Conservation (phyloP, 352 stramenopile genomes). For the Phytophthora capsici region DNA sequence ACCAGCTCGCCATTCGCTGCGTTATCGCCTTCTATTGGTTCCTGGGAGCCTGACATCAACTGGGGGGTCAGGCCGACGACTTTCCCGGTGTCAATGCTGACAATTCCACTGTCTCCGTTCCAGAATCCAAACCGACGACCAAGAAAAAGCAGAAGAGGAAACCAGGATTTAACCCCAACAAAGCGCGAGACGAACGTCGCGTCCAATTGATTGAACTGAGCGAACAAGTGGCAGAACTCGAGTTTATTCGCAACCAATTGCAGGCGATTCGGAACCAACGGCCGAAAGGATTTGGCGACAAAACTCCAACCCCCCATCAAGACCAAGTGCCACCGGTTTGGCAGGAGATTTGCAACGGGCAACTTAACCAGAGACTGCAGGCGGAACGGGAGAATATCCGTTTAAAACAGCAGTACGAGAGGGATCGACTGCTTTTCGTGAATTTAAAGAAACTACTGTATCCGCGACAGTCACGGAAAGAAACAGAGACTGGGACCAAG, state of each 20-base stretch:
- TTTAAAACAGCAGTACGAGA: constrained; percentile 39
- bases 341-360: constrained; percentile 29
- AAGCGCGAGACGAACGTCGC: constrained; percentile 30
- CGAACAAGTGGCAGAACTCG: constrained; percentile 13
- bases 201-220: constrained; percentile 28
- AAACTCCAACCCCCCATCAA: neutral
- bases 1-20: neutral
- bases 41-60: neutral
- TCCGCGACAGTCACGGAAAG: constrained; percentile 1
- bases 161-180: constrained; percentile 27
- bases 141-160: constrained; percentile 26
- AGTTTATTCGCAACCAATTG: constrained; percentile 19
- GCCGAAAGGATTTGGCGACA: neutral
- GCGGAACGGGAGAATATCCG: constrained; percentile 34
- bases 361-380: constrained; percentile 19
- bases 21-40: neutral
- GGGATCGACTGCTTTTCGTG: constrained; percentile 27
- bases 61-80: constrained; percentile 5
- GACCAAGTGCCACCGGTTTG: constrained; percentile 26
- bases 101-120: neutral
- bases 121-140: too few species aligned
- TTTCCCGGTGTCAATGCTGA: neutral
- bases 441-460: constrained; percentile 35
- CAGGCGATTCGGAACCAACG: constrained; percentile 13
- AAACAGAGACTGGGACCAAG: neutral